phyloP scores from a whole-genome alignment of 495 filamentous ascomycete genomes.

The Lasiosphaeria ovina region DNA sequence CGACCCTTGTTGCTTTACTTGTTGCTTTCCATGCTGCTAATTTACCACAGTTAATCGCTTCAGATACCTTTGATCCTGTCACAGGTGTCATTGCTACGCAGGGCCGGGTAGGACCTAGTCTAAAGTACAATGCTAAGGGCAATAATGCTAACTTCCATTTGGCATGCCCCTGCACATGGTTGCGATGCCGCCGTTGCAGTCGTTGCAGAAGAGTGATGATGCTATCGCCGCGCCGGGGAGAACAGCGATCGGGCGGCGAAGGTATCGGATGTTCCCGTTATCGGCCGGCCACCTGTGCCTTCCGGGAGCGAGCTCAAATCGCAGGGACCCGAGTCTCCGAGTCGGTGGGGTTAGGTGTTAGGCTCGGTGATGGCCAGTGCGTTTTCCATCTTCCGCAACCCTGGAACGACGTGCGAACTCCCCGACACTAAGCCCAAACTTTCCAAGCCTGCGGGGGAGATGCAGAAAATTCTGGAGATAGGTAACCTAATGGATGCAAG shows the following conservation, averaged over 20 bases:
- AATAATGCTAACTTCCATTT: no score
- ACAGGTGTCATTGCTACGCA: no score
- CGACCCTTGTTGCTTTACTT: neutral
- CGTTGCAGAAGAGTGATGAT: neutral
- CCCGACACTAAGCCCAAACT: no score
- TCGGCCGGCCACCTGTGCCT: slow-evolving; percentile 7
- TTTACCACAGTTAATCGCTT: neutral
- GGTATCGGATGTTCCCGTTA: slow-evolving; percentile 5
- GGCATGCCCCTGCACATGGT: no score
- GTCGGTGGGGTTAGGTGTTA: neutral
- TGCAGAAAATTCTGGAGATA: no score
- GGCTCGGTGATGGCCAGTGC: neutral
- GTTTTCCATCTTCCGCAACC: neutral
- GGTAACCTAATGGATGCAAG: no score
- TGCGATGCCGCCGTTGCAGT: neutral
- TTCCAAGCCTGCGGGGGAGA: no score
- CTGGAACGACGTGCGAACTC: no score
- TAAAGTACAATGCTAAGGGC: no score
- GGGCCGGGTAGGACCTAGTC: no score
- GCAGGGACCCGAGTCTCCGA: slow-evolving; percentile 7
- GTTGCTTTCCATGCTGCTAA: neutral
- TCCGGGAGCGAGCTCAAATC: slow-evolving; percentile 8
- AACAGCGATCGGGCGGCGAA: neutral
- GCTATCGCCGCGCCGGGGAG: no score
- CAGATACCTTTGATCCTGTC: no score